These are phyloP conservation scores for Kluyveromyces siamensis DNA, from an alignment of 805 yeast species.

Conservation along the genomic window DNA sequence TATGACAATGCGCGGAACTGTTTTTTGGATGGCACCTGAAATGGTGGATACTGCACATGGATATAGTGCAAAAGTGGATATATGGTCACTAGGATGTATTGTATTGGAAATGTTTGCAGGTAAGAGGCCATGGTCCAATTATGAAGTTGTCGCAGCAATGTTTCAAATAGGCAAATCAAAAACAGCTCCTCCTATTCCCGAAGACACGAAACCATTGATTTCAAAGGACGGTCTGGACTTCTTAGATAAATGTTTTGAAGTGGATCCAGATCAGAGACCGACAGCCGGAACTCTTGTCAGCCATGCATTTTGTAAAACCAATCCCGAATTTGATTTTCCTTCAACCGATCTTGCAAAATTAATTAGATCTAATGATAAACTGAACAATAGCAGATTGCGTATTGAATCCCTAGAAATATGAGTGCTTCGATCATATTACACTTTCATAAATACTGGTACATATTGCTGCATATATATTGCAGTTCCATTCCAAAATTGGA, in stretches of 20 bases:
- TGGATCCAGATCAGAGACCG: constrained; percentile 79
- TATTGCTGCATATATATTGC: too few relatives aligned
- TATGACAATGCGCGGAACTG: constrained; percentile 98
- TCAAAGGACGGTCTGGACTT: constrained; percentile 61
- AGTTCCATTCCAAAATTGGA: too few relatives aligned
- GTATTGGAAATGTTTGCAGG: constrained; percentile 98
- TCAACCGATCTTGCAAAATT: constrained; percentile 47
- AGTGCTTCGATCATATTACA: too few relatives aligned
- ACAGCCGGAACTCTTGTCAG: constrained; percentile 61
- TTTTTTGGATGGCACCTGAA: constrained; percentile 99
- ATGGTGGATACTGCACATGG: constrained; percentile 91
- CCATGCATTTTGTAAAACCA: constrained; percentile 42
- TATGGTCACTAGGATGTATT: constrained; percentile 97
- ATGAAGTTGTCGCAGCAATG: constrained; percentile 92
- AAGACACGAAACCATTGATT: constrained; percentile 63
- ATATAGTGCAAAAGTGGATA: constrained; percentile 94
- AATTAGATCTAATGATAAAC: constrained; percentile 37
- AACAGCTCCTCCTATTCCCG: constrained; percentile 92
- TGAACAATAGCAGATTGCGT: constrained; percentile 23
- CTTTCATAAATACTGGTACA: too few relatives aligned
- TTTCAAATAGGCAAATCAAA: constrained; percentile 79
- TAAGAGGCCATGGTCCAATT: constrained; percentile 92
- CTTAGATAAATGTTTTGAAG: constrained; percentile 63
- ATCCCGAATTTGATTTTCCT: constrained; percentile 38
- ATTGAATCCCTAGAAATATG: constrained; percentile 15